phyloP scores from a whole-genome alignment of 2,329 filamentous ascomycete species.

The Pseudogymnoascus sp. region DNA sequence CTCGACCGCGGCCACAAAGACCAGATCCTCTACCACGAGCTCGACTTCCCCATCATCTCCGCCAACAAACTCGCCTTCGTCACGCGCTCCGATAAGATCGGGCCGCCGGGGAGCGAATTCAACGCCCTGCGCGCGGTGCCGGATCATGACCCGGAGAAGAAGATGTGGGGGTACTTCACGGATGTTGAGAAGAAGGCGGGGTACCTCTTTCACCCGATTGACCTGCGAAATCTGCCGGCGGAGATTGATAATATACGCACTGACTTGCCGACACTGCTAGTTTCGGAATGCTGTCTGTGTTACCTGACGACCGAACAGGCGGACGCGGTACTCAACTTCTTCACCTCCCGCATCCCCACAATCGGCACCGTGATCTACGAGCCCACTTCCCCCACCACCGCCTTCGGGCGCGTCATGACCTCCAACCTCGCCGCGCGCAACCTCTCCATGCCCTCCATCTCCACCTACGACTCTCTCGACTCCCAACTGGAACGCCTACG shows the following conservation, averaged over 20 bases:
- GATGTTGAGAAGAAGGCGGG: background rate
- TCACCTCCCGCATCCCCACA: slow-evolving; percentile 42
- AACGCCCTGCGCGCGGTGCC: slow-evolving; percentile 10
- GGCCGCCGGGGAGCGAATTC: slow-evolving; percentile 24
- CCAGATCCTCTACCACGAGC: slow-evolving; percentile 71
- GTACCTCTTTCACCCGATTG: slow-evolving; percentile 43
- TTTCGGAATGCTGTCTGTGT: slow-evolving; percentile 94
- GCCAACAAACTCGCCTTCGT: slow-evolving; percentile 38
- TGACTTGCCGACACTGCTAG: slow-evolving; percentile 67
- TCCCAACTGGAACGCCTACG: slow-evolving; percentile 62
- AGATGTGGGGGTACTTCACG: background rate
- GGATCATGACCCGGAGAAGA: slow-evolving; percentile 9
- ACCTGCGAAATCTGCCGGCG: slow-evolving; percentile 25
- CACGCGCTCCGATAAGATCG: background rate
- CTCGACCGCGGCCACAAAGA: slow-evolving; percentile 14
- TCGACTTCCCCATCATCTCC: slow-evolving; percentile 79
- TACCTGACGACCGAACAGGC: slow-evolving; percentile 67
- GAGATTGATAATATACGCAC: slow-evolving; percentile 40
- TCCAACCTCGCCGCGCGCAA: slow-evolving; percentile 75
- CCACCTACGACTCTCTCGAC: slow-evolving; percentile 57
- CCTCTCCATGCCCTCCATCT: slow-evolving; percentile 77
- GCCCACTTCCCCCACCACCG: slow-evolving; percentile 72
- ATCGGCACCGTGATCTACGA: slow-evolving; percentile 74
- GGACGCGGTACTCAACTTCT: slow-evolving; percentile 55
- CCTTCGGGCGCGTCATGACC: slow-evolving; percentile 89